phyloP scores from a whole-genome alignment of 768 basidiomycete species.

The Lactarius hatsudake region DNA sequence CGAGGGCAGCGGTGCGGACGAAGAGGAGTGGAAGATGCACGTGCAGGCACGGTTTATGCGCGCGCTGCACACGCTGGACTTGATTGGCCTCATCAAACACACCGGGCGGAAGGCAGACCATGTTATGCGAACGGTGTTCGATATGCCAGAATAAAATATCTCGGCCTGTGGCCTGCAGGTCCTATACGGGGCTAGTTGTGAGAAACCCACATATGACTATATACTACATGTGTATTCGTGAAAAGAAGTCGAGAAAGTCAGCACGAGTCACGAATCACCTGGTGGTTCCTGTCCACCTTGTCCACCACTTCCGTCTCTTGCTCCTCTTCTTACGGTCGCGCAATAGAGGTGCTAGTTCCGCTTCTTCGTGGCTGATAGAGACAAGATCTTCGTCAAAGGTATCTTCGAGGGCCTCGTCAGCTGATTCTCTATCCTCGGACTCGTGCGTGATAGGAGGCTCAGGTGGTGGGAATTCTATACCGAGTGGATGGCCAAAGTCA shows the following conservation, averaged over 20 bases:
- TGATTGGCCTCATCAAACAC: constrained; percentile 75
- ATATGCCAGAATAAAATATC: constrained; percentile 36
- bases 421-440: constrained; percentile 23
- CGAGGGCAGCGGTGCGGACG: constrained; percentile 35
- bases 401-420: constrained; percentile 25
- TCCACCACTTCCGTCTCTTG: constrained; percentile 13
- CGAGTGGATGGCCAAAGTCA: constrained; percentile 75
- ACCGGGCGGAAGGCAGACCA: constrained; percentile 77
- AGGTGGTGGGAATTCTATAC: constrained; percentile 19
- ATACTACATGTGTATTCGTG: neutral
- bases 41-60: constrained; percentile 78
- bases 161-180: neutral
- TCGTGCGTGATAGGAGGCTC: constrained; percentile 19
- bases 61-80: constrained; percentile 78
- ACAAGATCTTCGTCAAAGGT: constrained; percentile 26
- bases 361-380: constrained; percentile 14
- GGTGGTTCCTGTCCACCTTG: constrained; percentile 4
- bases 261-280: neutral
- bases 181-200: neutral
- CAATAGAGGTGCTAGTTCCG: constrained; percentile 14
- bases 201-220: neutral
- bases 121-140: constrained; percentile 66
- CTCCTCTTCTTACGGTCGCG: constrained; percentile 10
- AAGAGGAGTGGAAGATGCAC: constrained; percentile 57
- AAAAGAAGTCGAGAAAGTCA: neutral